Evolutionary conservation across 257 asterid genomes (phyloP).

Genomic region (Parsonsia alboflavescens): DNA sequence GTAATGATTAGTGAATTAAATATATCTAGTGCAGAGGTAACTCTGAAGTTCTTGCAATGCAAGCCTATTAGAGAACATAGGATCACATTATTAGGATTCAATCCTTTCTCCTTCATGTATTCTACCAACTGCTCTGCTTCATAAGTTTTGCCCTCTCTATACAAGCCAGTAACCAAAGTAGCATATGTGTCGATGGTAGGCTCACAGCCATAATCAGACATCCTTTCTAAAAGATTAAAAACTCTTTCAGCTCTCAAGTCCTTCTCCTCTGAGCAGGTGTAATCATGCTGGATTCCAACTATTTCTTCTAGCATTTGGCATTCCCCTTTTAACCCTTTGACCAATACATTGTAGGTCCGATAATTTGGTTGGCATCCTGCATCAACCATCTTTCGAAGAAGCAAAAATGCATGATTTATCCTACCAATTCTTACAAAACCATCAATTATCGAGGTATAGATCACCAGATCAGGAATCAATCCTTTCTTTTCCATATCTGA

Average conservation of each 20-base stretch:
- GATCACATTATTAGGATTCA: constrained; percentile 50
- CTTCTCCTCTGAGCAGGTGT: constrained; percentile 30
- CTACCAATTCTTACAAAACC: constrained; percentile 65
- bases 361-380: constrained; percentile 71
- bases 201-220: constrained; percentile 66
- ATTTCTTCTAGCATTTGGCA: constrained; percentile 33
- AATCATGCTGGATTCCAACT: constrained; percentile 34
- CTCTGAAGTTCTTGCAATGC: constrained; percentile 67
- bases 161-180: constrained; percentile 53
- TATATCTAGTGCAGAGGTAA: constrained; percentile 49
- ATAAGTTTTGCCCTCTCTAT: constrained; percentile 51
- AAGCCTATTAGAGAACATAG: constrained; percentile 60
- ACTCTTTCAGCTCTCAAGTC: constrained; percentile 37
- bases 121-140: constrained; percentile 71
- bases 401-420: constrained; percentile 56
- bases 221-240: constrained; percentile 45
- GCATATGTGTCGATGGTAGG: constrained; percentile 49
- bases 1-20: constrained; percentile 37
- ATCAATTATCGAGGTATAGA: constrained; percentile 71
- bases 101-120: constrained; percentile 67
- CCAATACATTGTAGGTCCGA: constrained; percentile 55
- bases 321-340: constrained; percentile 66
- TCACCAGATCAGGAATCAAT: constrained; percentile 64
- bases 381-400: constrained; percentile 55
- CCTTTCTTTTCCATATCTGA: constrained; percentile 55